Evolutionary conservation across 495 filamentous ascomycete species (phyloP).

Genomic region (Cladorrhinum samala): DNA sequence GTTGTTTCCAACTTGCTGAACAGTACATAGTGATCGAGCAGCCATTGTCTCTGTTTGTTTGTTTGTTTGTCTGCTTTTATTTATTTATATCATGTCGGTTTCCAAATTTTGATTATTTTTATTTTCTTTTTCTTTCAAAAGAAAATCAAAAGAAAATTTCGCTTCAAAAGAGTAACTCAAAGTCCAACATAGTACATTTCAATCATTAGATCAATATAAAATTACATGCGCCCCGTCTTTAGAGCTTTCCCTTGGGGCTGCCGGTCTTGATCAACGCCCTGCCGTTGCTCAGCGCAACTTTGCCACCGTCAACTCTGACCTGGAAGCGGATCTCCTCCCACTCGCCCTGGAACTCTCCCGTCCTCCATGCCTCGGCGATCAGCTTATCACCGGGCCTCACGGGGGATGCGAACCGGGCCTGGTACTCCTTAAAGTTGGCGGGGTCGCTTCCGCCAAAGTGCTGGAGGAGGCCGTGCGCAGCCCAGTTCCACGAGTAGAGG

Average conservation of each 20-base stretch:
- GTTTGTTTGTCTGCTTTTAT: no score
- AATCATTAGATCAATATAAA: not conserved
- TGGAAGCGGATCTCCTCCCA: slow-evolving; percentile 79
- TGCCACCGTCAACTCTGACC: slow-evolving; percentile 63
- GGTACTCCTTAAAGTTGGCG: slow-evolving; percentile 74
- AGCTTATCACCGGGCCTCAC: slow-evolving; percentile 72
- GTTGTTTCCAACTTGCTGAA: no score
- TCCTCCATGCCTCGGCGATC: slow-evolving; percentile 58
- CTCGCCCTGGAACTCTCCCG: slow-evolving; percentile 58
- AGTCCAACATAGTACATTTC: not conserved
- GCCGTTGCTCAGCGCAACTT: slow-evolving; percentile 78
- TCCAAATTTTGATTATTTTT: no score
- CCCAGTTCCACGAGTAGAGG: slow-evolving; percentile 75
- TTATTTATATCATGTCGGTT: no score
- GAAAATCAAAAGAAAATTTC: no score
- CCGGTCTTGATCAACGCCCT: slow-evolving; percentile 67
- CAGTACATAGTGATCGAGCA: no score
- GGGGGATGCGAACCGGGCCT: slow-evolving; percentile 79
- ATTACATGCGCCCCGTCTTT: slow-evolving; percentile 22
- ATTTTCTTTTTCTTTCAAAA: no score
- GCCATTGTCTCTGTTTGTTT: no score
- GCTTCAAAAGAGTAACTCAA: no score
- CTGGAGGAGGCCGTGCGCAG: slow-evolving; percentile 68
- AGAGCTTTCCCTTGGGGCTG: slow-evolving; percentile 59
- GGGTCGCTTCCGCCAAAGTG: slow-evolving; percentile 69